These are phyloP conservation scores for Monilinia vaccinii-corymbosi DNA, from an alignment of 2,329 filamentous ascomycete species.

Conservation along the genomic window DNA sequence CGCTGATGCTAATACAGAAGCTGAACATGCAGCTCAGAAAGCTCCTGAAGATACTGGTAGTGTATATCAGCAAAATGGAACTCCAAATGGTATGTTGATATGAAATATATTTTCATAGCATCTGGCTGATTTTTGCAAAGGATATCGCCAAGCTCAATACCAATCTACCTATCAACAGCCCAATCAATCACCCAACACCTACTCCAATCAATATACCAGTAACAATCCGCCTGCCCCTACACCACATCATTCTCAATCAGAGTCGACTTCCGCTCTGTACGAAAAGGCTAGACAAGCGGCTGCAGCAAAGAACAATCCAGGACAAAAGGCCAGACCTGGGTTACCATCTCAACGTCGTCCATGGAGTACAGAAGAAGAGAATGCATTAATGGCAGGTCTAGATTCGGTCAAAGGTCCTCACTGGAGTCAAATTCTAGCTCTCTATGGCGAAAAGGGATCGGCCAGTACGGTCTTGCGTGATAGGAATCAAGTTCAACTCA, in stretches of 20 bases:
- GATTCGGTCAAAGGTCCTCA: conserved; percentile 85
- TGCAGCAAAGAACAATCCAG: conserved; percentile 43
- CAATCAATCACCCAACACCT: conserved; percentile 8
- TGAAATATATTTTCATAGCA: background rate
- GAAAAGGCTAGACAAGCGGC: conserved; percentile 47
- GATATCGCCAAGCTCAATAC: conserved; percentile 4
- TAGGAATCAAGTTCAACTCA: conserved; percentile 82
- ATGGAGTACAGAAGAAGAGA: conserved; percentile 85
- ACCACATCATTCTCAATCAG: conserved; percentile 31
- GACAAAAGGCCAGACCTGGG: conserved; percentile 40
- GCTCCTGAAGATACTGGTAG: conserved; percentile 13
- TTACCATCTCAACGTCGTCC: conserved; percentile 56
- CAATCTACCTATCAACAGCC: conserved; percentile 21
- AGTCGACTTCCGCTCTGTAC: conserved; percentile 47
- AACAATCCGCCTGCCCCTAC: conserved; percentile 5
- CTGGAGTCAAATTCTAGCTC: conserved; percentile 82
- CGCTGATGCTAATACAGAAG: conserved; percentile 16
- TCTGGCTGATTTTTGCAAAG: background rate
- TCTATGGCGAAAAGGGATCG: conserved; percentile 73
- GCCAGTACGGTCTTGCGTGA: conserved; percentile 79
- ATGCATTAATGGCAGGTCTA: conserved; percentile 78
- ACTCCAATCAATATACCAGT: conserved; percentile 9
- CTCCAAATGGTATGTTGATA: conserved; percentile 12
- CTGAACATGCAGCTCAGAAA: conserved; percentile 6
- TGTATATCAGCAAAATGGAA: conserved; percentile 3